Percentiles rank a stretch among this genome's conserved stretches.
Conservation (phyloP, 2,329 filamentous ascomycete genomes). For the Cladosporium cucumerinum region DNA sequence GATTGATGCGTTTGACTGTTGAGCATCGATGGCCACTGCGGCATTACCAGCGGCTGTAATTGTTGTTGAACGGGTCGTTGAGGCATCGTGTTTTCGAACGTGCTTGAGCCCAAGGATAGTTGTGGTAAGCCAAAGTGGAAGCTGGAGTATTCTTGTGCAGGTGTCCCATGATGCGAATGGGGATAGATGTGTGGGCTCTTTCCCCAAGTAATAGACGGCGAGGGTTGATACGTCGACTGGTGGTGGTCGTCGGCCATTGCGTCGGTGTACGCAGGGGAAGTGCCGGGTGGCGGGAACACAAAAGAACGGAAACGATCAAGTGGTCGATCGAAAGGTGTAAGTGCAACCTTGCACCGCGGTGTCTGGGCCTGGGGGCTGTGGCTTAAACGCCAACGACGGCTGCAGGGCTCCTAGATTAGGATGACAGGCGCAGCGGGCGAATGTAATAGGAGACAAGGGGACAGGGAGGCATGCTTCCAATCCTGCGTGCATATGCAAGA, state of each 20-base stretch:
- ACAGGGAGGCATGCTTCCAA: constrained; percentile 10
- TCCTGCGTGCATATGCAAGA: constrained; percentile 17
- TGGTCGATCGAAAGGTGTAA: constrained; percentile 13
- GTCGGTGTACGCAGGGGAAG: constrained; percentile 14
- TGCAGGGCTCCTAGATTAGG: constrained; percentile 15
- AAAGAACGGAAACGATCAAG: constrained; percentile 10
- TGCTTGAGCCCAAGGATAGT: constrained; percentile 54
- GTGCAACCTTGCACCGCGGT: constrained; percentile 12
- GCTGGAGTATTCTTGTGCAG: constrained; percentile 65
- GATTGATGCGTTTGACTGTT: constrained; percentile 60
- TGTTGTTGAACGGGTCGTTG: constrained; percentile 52
- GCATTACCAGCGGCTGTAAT: constrained; percentile 69
- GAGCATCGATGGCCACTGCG: constrained; percentile 80
- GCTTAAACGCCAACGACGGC: constrained; percentile 9
- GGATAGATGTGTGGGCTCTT: constrained; percentile 37
- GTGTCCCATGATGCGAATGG: constrained; percentile 63
- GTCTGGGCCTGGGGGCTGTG: constrained; percentile 6
- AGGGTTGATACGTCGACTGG: constrained; percentile 27
- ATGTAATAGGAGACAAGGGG: constrained; percentile 14
- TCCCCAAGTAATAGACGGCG: constrained; percentile 28
- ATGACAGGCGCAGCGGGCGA: constrained; percentile 12
- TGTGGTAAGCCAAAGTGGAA: constrained; percentile 63
- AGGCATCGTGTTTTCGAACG: constrained; percentile 54
- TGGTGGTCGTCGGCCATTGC: constrained; percentile 34
- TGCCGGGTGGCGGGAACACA: constrained; percentile 15